Conservation (phyloP, 2,329 filamentous ascomycete genomes). For the Colletotrichum trifolii region DNA sequence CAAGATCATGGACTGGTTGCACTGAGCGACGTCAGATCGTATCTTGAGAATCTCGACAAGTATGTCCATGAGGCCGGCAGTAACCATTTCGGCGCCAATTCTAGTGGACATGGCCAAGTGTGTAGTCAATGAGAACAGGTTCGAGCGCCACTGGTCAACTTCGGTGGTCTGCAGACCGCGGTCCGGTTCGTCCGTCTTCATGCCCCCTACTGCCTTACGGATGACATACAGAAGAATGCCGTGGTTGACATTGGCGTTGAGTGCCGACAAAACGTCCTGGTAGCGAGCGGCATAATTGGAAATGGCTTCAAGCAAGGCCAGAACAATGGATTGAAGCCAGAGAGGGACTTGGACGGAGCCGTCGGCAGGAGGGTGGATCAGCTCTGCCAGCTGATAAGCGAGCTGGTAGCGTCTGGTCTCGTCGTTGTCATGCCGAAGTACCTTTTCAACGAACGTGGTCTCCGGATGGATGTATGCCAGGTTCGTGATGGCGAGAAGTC, state of each 20-base stretch:
- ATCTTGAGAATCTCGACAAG: conserved; percentile 89
- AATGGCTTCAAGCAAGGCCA: conserved; percentile 87
- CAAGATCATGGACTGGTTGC: conserved; percentile 85
- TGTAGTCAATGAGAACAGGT: conserved; percentile 87
- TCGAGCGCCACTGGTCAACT: conserved; percentile 89
- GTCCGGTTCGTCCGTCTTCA: conserved; percentile 69
- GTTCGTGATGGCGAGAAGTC: conserved; percentile 89
- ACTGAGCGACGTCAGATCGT: conserved; percentile 82
- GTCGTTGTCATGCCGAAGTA: conserved; percentile 88
- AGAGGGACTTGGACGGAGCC: conserved; percentile 75
- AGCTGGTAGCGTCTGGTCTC: conserved; percentile 90
- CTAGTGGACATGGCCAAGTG: conserved; percentile 81
- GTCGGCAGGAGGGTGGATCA: conserved; percentile 85
- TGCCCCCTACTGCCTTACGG: conserved; percentile 87
- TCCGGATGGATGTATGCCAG: conserved; percentile 90
- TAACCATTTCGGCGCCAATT: conserved; percentile 84
- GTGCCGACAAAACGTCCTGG: conserved; percentile 85
- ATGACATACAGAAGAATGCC: conserved; percentile 94
- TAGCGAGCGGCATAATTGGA: conserved; percentile 81
- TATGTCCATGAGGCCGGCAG: conserved; percentile 89
- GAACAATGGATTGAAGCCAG: conserved; percentile 83
- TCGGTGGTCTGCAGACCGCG: conserved; percentile 71
- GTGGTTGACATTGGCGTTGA: conserved; percentile 96
- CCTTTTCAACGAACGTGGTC: conserved; percentile 82
- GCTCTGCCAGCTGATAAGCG: conserved; percentile 89